Conservation (phyloP, 2,329 filamentous ascomycete species). For the Ambrosiella beaveri region DNA sequence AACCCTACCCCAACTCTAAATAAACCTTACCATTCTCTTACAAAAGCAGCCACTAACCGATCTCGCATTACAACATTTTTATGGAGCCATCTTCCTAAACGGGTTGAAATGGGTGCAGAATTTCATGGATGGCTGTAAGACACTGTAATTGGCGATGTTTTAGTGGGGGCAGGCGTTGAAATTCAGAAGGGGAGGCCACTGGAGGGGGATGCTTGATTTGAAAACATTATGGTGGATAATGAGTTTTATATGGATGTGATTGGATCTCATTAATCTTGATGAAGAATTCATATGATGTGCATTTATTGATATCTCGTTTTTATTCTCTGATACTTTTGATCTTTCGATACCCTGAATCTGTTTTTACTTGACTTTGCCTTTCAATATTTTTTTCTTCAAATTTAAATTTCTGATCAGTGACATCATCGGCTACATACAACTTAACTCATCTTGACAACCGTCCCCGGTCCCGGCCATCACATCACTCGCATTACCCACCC, state of each 20-base stretch:
- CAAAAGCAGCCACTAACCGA: constrained; percentile 1
- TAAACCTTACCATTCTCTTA: no score
- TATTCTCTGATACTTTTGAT: no score
- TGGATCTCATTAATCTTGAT: no score
- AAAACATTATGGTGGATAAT: no score
- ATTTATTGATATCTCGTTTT: no score
- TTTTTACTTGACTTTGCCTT: no score
- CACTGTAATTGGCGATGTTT: not conserved
- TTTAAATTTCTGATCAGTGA: not conserved
- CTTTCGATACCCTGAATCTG: no score
- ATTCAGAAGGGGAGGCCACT: not conserved
- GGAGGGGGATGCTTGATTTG: not conserved
- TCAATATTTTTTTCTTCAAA: not conserved
- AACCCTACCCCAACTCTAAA: not conserved
- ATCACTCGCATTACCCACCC: not conserved
- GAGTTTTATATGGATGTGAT: no score
- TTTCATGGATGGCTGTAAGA: not conserved
- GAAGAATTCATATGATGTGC: no score
- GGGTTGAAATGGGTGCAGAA: not conserved
- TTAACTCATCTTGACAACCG: not conserved
- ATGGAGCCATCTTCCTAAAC: not conserved
- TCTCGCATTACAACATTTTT: constrained; percentile 9
- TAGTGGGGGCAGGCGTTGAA: not conserved
- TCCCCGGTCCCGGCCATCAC: not conserved
- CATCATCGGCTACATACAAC: not conserved